These are phyloP conservation scores for Triadica sebifera DNA, from an alignment of 345 rosid genomes.

Conservation along the genomic window DNA sequence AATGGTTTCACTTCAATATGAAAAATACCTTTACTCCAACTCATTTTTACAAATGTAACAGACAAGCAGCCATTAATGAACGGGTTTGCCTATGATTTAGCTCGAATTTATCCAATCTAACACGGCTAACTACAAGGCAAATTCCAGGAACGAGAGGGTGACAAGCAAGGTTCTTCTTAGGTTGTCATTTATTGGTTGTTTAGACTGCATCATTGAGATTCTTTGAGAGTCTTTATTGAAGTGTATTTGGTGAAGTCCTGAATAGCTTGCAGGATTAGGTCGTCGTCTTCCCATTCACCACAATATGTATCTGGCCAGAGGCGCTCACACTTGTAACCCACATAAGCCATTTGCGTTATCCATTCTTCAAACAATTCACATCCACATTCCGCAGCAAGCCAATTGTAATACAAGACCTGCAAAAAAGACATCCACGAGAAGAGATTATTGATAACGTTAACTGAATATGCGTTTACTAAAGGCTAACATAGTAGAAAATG, in stretches of 20 bases:
- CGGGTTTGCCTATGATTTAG: no score
- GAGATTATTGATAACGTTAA: background rate
- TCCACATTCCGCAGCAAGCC: slow-evolving; percentile 55
- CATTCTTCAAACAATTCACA: slow-evolving; percentile 44
- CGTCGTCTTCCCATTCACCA: slow-evolving; percentile 64
- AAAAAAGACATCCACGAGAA: background rate
- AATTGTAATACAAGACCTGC: slow-evolving; percentile 54
- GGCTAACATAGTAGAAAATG: no score
- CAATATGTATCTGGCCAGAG: slow-evolving; percentile 43
- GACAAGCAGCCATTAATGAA: no score
- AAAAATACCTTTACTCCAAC: no score
- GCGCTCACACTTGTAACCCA: background rate
- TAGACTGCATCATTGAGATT: no score
- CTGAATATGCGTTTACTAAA: no score
- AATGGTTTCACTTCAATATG: no score
- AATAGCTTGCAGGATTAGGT: slow-evolving; percentile 45
- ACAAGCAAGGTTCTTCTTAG: no score
- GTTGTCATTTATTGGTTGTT: no score
- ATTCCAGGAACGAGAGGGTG: no score
- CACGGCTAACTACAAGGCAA: background rate
- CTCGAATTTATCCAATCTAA: background rate
- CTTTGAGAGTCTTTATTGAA: no score
- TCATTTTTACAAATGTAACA: no score
- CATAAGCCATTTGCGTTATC: slow-evolving; percentile 47
- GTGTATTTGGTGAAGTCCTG: slow-evolving; percentile 40